Evolutionary conservation across 2,329 filamentous ascomycete genomes (phyloP).

Genomic region (Leptographium radiaticola): DNA sequence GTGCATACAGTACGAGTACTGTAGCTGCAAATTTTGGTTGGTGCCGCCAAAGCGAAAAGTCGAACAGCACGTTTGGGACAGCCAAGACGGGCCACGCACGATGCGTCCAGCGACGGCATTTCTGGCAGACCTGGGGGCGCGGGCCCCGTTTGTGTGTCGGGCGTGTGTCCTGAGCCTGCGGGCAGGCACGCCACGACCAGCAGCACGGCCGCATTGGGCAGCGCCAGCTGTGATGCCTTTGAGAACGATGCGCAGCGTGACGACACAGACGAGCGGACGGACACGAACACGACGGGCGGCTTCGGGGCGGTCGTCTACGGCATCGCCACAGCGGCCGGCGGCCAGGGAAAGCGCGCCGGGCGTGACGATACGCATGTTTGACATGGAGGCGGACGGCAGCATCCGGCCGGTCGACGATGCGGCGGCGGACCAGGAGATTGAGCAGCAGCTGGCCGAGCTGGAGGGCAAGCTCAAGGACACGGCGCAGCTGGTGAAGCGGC

Average conservation of each 20-base stretch:
- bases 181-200: not conserved
- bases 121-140: constrained; percentile 8
- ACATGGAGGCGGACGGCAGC: constrained; percentile 27
- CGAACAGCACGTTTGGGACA: not conserved
- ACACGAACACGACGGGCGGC: not conserved
- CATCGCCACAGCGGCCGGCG: not conserved
- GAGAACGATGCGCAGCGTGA: not conserved
- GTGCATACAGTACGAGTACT: no score
- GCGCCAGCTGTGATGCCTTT: not conserved
- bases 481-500: constrained; percentile 13
- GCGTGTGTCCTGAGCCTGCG: constrained; percentile 11
- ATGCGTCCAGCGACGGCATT: constrained; percentile 8
- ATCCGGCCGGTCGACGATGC: constrained; percentile 25
- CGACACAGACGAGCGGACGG: not conserved
- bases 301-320: not conserved
- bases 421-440: constrained; percentile 25
- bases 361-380: constrained; percentile 31
- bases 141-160: constrained; percentile 11
- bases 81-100: not conserved
- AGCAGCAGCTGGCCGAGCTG: constrained; percentile 21
- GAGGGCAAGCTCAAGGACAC: constrained; percentile 21
- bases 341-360: constrained; percentile 5
- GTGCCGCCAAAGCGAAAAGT: no score
- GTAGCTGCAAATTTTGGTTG: not conserved
- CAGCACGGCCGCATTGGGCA: not conserved